Evolutionary conservation across 306 rosid genomes (phyloP).

Genomic region (Parietaria judaica): DNA sequence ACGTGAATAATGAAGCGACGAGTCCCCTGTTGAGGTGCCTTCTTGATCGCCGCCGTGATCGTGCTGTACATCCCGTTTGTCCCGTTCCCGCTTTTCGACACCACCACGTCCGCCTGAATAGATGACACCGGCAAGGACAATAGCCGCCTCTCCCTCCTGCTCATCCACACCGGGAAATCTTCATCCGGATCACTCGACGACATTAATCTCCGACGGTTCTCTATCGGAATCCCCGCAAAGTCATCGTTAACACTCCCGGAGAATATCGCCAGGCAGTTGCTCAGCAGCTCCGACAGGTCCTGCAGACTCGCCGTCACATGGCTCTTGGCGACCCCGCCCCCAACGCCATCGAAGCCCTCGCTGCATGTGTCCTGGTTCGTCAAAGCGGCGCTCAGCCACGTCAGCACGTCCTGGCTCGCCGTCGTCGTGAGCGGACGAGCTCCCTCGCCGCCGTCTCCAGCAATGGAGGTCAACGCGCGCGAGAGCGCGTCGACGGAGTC

Average conservation of each 20-base stretch:
- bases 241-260: conserved; percentile 32
- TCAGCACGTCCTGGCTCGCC: conserved; percentile 45
- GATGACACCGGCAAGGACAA: conserved; percentile 40
- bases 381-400: conserved; percentile 85
- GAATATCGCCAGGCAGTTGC: conserved; percentile 76
- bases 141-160: conserved; percentile 47
- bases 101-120: conserved; percentile 62
- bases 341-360: conserved; percentile 45
- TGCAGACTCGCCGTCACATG: conserved; percentile 34
- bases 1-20: conserved; percentile 63
- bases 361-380: conserved; percentile 85
- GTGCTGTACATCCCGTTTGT: conserved; percentile 39
- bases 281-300: conserved; percentile 63
- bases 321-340: conserved; percentile 34
- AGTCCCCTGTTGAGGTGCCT: conserved; percentile 46
- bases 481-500: conserved; percentile 64
- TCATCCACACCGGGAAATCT: conserved; percentile 66
- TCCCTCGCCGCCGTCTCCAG: not conserved
- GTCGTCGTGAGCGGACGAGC: not conserved
- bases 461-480: conserved; percentile 37
- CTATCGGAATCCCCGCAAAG: conserved; percentile 73
- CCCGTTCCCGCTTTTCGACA: conserved; percentile 58
- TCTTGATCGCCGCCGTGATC: conserved; percentile 68
- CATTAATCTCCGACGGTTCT: conserved; percentile 51
- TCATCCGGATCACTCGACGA: conserved; percentile 17